These are phyloP conservation scores for Thuidium tamariscinum DNA, from an alignment of 225 moss, liverwort and hornwort species.

Conservation along the genomic window DNA sequence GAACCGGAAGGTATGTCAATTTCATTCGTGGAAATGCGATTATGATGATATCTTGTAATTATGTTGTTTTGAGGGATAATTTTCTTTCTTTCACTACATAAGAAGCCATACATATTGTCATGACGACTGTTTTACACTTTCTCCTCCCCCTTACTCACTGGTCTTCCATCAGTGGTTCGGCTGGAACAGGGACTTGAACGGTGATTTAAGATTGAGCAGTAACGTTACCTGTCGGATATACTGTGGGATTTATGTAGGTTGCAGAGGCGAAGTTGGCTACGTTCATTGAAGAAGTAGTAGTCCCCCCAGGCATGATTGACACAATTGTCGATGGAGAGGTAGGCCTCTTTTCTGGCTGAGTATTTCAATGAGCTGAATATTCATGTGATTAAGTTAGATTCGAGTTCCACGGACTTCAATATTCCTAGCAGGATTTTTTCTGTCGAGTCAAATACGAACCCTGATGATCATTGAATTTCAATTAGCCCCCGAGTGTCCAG, in stretches of 20 bases:
- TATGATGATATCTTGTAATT: not conserved
- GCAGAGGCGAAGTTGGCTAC: conserved; percentile 86
- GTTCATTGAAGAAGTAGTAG: conserved; percentile 92
- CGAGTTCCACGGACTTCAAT: not conserved
- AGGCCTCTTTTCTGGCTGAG: not conserved
- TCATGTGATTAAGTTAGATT: not conserved
- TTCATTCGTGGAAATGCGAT: not conserved
- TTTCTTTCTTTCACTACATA: not conserved
- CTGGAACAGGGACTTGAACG: not conserved
- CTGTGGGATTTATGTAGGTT: conserved; percentile 43
- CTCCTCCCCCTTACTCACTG: not conserved
- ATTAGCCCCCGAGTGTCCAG: not conserved
- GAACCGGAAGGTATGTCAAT: conserved; percentile 66
- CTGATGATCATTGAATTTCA: not conserved
- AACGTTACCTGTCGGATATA: not conserved
- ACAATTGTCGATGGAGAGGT: conserved; percentile 98
- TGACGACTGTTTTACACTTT: not conserved
- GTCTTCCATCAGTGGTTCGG: not conserved
- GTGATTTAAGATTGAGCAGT: not conserved
- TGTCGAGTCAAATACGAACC: not conserved
- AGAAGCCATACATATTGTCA: not conserved
- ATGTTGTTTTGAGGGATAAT: not conserved
- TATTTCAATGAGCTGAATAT: not conserved
- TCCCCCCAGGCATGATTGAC: conserved; percentile 92
- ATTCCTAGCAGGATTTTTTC: not conserved